Percentiles rank a stretch among this genome's conserved stretches.
Conservation (phyloP, 176 grass and related monocot genomes). For the Alloteropsis semialata region DNA sequence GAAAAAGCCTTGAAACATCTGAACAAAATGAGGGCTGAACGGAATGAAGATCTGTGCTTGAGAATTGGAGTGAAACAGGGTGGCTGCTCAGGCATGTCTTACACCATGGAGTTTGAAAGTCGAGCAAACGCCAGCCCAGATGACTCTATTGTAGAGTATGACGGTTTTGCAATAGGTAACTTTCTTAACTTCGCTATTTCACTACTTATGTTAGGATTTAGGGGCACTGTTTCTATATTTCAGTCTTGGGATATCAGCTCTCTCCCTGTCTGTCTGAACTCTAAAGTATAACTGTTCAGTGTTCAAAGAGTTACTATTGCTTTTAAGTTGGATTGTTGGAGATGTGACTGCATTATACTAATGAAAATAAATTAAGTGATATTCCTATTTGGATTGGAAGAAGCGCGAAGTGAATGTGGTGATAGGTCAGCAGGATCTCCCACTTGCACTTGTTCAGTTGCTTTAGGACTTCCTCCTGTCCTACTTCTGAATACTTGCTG, state of each 20-base stretch:
- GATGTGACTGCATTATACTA: no score
- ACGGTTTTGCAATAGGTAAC: slow-evolving; percentile 93
- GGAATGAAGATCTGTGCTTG: slow-evolving; percentile 79
- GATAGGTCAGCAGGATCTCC: not conserved
- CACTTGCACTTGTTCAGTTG: not conserved
- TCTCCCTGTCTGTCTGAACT: not conserved
- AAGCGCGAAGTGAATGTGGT: not conserved
- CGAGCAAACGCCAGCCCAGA: slow-evolving; percentile 48
- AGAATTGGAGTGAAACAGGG: slow-evolving; percentile 99
- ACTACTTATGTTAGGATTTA: slow-evolving; percentile 3
- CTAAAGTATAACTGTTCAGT: no score
- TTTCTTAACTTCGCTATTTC: not conserved
- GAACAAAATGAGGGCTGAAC: slow-evolving; percentile 75
- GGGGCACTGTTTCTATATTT: not conserved
- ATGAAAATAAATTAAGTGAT: no score
- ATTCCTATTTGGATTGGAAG: not conserved
- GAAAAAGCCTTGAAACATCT: slow-evolving; percentile 92
- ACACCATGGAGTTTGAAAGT: slow-evolving; percentile 96
- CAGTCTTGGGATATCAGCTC: not conserved
- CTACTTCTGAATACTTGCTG: not conserved
- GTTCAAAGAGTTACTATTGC: no score
- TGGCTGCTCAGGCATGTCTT: slow-evolving; percentile 99
- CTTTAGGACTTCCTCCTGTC: not conserved
- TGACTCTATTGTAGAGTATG: slow-evolving; percentile 83
- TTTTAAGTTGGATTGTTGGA: not conserved